Evolutionary conservation across 495 filamentous ascomycete genomes (phyloP), one percentile per base, ranked within the genome.

Genomic region (Melanomma pulvis-pyrius): DNA sequence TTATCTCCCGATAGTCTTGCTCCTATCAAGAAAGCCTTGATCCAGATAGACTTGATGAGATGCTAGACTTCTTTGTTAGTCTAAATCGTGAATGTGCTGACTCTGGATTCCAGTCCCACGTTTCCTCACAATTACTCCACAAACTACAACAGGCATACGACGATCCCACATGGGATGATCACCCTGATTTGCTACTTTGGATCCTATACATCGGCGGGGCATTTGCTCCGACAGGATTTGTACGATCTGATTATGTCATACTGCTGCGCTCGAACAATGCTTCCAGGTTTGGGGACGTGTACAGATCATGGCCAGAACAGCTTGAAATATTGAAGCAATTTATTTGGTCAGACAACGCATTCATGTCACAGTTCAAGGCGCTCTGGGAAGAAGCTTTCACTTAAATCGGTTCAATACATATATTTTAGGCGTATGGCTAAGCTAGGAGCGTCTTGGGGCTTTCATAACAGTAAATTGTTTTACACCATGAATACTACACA

Each of bases 261-360:
- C 48, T 80, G 17, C 54, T 80, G 36, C 68, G 58, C 41, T 56
- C 26, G 48, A 75, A 75, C 22, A 51, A 11, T 25, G 32, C 11
- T 48, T 54, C 39, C 1, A 49, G 59, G 51, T 17, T 60, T 21
- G 9, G 36, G 24, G 26, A 44, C 17, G 2, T 58, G 32, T 56
- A 64, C 28, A 59, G 15, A 24, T 76, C 74, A 28, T 78, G 76
- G 76, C 24, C 70, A 22, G 70, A 75, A 55, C 19, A 75, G 32
- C 68, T 70, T 46, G 60, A 44, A 32, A 56, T 74, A 32, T 51
- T 79, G 41, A 73, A 68, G 71, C 63, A 69, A 39, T 79, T 77
- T 51, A 73, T 78, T 53, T 80, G 77, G 78, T 80, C 76, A 3
- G 77, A 79, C 6, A 75, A 73, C 21, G 75, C 77, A 52, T 79